phyloP scores from a whole-genome alignment of 495 filamentous ascomycete species.

The Annulohypoxylon moriforme region DNA sequence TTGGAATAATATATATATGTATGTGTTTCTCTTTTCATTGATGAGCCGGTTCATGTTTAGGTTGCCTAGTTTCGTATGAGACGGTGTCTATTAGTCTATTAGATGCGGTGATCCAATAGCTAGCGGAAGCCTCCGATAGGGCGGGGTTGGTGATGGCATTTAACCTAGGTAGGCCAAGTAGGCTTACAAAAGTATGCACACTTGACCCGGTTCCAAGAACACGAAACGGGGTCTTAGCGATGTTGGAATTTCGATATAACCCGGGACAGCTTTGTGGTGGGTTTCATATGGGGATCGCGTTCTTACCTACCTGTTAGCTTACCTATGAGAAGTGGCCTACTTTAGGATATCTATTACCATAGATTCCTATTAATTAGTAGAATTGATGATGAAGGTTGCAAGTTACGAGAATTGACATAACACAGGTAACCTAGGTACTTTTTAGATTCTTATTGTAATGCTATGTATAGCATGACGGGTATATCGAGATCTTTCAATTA shows the following conservation, averaged over 20 bases:
- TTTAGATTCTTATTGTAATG: background rate
- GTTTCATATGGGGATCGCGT: background rate
- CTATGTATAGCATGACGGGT: background rate
- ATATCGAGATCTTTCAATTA: slow-evolving; percentile 2
- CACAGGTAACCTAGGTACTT: too few species aligned
- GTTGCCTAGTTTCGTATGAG: slow-evolving; percentile 18
- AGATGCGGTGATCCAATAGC: slow-evolving; percentile 15
- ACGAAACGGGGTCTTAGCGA: slow-evolving; percentile 5
- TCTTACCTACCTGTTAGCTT: background rate
- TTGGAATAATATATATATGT: slow-evolving; percentile 13
- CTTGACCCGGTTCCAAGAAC: slow-evolving; percentile 15
- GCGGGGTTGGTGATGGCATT: slow-evolving; percentile 32
- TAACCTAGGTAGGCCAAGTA: slow-evolving; percentile 1
- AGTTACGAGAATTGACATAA: background rate
- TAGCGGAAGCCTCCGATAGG: slow-evolving; percentile 43
- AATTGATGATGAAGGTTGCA: too few species aligned
- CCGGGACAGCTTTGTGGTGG: slow-evolving; percentile 20
- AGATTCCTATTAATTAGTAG: too few species aligned
- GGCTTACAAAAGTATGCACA: background rate
- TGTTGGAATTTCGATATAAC: slow-evolving; percentile 42
- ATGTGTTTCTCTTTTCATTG: slow-evolving; percentile 6
- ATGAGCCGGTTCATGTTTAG: slow-evolving; percentile 18
- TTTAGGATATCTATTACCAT: background rate
- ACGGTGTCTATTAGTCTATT: slow-evolving; percentile 20
- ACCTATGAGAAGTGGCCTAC: background rate